Conservation (phyloP, 2,329 filamentous ascomycete genomes). For the Penicillium sp. region DNA sequence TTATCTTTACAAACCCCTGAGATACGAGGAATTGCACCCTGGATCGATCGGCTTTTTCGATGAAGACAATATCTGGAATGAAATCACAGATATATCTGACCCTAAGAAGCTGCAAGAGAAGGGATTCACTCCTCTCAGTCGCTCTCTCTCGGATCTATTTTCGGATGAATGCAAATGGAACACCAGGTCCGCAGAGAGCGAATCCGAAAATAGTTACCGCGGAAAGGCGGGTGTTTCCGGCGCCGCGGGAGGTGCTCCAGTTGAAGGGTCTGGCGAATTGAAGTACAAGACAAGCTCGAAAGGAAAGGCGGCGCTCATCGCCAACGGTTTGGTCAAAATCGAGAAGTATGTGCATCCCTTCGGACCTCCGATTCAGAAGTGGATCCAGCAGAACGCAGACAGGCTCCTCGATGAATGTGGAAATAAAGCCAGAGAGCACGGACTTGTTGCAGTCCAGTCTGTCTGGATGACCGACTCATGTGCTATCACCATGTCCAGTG, state of each 20-base stretch:
- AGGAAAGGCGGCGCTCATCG: neutral
- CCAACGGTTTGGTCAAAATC: neutral
- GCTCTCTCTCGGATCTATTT: neutral
- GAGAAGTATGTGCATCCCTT: neutral
- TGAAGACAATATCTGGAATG: neutral
- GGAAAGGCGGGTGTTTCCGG: neutral
- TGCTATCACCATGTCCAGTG: neutral
- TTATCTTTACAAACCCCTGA: neutral
- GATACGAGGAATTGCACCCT: slow-evolving; percentile 59
- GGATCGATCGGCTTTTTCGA: slow-evolving; percentile 52
- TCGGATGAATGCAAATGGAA: neutral
- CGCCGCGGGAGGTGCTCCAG: neutral
- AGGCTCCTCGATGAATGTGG: neutral
- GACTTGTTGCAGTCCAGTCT: neutral
- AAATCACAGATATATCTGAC: neutral
- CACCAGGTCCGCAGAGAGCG: neutral
- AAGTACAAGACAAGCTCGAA: neutral
- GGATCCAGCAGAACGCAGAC: neutral
- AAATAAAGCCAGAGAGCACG: neutral
- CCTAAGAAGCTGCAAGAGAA: neutral
- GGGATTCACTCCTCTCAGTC: neutral
- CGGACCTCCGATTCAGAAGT: neutral
- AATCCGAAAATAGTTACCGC: neutral
- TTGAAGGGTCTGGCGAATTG: neutral
- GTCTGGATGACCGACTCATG: neutral